These are phyloP conservation scores for Fusarium globosum DNA, from an alignment of 2,329 filamentous ascomycete species.

Conservation along the genomic window DNA sequence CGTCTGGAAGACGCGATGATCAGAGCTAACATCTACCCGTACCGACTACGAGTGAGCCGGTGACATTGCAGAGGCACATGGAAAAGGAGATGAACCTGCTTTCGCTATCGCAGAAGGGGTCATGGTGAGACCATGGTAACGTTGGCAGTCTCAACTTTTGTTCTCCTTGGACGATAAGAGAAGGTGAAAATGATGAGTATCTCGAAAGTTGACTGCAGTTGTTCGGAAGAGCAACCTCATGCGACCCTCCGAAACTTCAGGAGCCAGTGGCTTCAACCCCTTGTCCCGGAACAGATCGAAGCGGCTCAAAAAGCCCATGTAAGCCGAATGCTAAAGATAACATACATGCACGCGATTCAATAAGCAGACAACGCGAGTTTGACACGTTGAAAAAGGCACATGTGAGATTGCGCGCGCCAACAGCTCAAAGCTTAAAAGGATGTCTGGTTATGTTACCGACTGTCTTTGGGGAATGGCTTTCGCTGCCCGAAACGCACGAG, in stretches of 20 bases:
- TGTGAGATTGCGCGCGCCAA: slow-evolving; percentile 27
- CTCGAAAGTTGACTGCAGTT: neutral
- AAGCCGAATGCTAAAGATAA: slow-evolving; percentile 8
- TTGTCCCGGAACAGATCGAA: slow-evolving; percentile 8
- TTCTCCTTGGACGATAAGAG: neutral
- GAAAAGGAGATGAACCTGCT: neutral
- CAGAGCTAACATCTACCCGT: slow-evolving; percentile 25
- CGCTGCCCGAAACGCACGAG: slow-evolving; percentile 4
- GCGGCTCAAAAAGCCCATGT: slow-evolving; percentile 9
- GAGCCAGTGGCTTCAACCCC: neutral
- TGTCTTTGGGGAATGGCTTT: slow-evolving; percentile 28
- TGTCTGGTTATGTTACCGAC: slow-evolving; percentile 9
- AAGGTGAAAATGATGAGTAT: neutral
- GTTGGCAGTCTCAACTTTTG: neutral
- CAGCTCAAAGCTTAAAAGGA: slow-evolving; percentile 15
- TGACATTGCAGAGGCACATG: neutral
- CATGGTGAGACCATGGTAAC: neutral
- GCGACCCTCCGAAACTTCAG: neutral
- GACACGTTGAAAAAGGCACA: slow-evolving; percentile 27
- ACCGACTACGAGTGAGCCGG: slow-evolving; percentile 4
- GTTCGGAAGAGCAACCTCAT: neutral
- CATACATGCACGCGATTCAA: slow-evolving; percentile 18
- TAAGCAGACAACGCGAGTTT: slow-evolving; percentile 18
- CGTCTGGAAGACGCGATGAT: slow-evolving; percentile 5
- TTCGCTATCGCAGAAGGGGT: neutral